Evolutionary conservation across 208 protist genomes (phyloP).

Genomic region (Jaenimonas drosophilae): DNA sequence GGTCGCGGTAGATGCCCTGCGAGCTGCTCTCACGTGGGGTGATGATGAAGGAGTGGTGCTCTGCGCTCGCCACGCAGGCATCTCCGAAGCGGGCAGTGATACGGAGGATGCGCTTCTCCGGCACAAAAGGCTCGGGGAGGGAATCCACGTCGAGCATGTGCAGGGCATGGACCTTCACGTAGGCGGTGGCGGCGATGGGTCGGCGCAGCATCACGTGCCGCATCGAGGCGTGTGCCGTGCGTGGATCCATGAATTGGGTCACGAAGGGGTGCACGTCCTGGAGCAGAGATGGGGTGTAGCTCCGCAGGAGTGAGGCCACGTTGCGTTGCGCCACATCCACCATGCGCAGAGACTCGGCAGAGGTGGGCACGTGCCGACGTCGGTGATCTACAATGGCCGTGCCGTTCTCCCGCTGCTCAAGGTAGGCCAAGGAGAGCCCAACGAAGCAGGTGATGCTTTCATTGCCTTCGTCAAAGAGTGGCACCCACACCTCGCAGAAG

Average conservation of each 20-base stretch:
- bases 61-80: too few species aligned
- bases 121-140: too few species aligned
- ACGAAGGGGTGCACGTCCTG: slow-evolving; percentile 1
- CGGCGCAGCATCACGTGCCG: slow-evolving; percentile 8
- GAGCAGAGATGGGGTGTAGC: slow-evolving; percentile 3
- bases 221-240: slow-evolving; percentile 8
- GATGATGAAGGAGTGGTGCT: too few species aligned
- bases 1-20: too few species aligned
- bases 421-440: slow-evolving; percentile 4
- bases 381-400: too few species aligned
- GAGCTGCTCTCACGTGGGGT: too few species aligned
- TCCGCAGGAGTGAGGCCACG: slow-evolving; percentile 8
- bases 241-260: slow-evolving; percentile 3
- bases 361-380: not conserved
- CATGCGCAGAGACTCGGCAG: too few species aligned
- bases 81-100: too few species aligned
- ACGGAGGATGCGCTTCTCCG: too few species aligned
- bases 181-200: slow-evolving; percentile 6
- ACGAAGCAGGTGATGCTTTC: not conserved
- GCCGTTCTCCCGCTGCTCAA: too few species aligned
- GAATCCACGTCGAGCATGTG: too few species aligned
- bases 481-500: not conserved
- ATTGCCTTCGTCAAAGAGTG: slow-evolving; percentile 3
- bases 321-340: slow-evolving; percentile 4
- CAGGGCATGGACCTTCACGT: slow-evolving; percentile 6